Conservation (phyloP, 1,284 basidiomycete genomes). For the Anthracocystis setariae region DNA sequence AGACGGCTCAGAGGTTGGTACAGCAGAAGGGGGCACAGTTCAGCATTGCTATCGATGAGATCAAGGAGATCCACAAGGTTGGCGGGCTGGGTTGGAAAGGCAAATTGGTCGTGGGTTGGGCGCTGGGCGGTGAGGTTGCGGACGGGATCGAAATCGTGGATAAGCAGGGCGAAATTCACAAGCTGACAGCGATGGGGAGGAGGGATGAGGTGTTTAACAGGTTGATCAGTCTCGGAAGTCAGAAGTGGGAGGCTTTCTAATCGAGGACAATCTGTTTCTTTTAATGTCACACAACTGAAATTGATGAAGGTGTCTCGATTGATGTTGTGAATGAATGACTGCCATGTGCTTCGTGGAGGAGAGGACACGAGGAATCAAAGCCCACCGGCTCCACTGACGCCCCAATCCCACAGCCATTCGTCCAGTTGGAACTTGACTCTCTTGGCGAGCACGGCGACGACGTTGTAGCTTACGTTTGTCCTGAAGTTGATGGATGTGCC, state of each 20-base stretch:
- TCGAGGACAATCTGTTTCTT: no score
- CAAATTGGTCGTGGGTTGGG: constrained; percentile 63
- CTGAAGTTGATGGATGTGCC: constrained; percentile 45
- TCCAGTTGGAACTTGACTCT: constrained; percentile 49
- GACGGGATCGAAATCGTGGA: constrained; percentile 59
- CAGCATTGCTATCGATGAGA: constrained; percentile 62
- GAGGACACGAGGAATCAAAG: constrained; percentile 13
- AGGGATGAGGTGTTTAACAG: constrained; percentile 68
- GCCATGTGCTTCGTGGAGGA: neutral
- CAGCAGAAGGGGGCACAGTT: constrained; percentile 43
- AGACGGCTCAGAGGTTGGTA: constrained; percentile 36
- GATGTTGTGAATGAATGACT: neutral
- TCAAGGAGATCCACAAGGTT: constrained; percentile 62
- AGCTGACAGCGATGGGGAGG: constrained; percentile 65
- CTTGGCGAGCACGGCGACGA: constrained; percentile 34
- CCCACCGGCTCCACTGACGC: constrained; percentile 19
- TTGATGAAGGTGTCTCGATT: neutral
- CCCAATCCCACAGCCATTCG: constrained; percentile 58
- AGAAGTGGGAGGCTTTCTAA: constrained; percentile 53
- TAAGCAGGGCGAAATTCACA: constrained; percentile 49
- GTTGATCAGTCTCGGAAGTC: constrained; percentile 51
- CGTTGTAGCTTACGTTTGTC: constrained; percentile 44
- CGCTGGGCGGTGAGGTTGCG: constrained; percentile 50
- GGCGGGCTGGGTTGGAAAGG: constrained; percentile 67
- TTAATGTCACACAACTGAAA: neutral